phyloP scores from a whole-genome alignment of 345 rosid species.

The Trapa bicornis region DNA sequence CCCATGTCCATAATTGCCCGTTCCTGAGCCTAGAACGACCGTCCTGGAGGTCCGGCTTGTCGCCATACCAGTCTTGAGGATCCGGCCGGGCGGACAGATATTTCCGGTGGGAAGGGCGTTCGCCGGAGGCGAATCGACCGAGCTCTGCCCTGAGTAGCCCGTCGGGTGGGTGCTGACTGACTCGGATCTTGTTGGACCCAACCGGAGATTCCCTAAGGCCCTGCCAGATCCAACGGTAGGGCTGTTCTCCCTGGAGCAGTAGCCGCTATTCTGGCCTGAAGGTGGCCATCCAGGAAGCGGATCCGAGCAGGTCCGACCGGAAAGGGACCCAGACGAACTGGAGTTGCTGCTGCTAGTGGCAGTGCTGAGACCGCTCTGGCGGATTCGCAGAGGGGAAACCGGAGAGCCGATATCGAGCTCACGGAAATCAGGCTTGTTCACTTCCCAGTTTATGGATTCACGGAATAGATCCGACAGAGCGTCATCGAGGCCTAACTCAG shows the following conservation, averaged over 20 bases:
- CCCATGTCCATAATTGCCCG: constrained; percentile 79
- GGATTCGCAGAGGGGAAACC: constrained; percentile 63
- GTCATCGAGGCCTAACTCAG: constrained; percentile 26
- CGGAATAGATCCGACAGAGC: constrained; percentile 15
- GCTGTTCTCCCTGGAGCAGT: constrained; percentile 42
- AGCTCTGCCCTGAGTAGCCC: constrained; percentile 37
- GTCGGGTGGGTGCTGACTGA: constrained; percentile 26
- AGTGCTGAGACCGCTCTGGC: constrained; percentile 21
- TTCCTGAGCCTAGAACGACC: constrained; percentile 66
- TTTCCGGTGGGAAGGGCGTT: constrained; percentile 73
- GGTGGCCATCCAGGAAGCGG: constrained; percentile 26
- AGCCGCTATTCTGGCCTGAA: constrained; percentile 34
- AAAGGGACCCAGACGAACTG: constrained; percentile 70
- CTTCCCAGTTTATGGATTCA: constrained; percentile 43
- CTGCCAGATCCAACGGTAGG: constrained; percentile 29
- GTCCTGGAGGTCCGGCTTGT: constrained; percentile 20
- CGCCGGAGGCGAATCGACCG: constrained; percentile 36
- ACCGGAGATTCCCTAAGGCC: constrained; percentile 15
- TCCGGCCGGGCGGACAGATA: constrained; percentile 67
- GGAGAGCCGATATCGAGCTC: constrained; percentile 86
- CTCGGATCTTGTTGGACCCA: constrained; percentile 36
- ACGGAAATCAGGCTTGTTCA: constrained; percentile 66
- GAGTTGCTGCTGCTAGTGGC: constrained; percentile 53
- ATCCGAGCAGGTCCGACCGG: constrained; percentile 34
- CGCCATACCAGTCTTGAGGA: constrained; percentile 56